phyloP scores from a whole-genome alignment of 164 flowering plant species.

The Vitis amurensis region DNA sequence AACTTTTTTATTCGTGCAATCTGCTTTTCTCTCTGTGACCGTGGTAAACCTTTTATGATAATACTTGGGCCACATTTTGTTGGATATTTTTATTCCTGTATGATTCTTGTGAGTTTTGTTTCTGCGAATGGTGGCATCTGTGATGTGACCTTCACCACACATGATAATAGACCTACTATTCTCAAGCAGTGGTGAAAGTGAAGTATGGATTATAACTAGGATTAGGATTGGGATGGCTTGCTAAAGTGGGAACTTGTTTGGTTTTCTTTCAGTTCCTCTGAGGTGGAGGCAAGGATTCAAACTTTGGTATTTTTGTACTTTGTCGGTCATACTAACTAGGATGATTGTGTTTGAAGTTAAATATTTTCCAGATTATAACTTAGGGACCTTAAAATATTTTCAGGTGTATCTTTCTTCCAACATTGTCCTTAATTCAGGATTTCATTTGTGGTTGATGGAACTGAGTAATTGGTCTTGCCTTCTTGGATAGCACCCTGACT shows the following conservation, averaged over 20 bases:
- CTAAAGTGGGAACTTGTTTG: not conserved
- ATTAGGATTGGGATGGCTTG: not conserved
- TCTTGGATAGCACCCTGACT: not conserved
- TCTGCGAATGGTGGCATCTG: no score
- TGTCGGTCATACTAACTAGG: not conserved
- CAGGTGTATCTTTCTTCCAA: not conserved
- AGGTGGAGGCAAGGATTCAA: not conserved
- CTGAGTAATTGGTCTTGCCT: not conserved
- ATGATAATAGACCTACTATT: no score
- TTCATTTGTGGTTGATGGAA: no score
- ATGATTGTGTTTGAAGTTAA: not conserved
- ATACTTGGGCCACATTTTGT: no score
- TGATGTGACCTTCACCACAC: no score
- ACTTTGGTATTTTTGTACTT: not conserved
- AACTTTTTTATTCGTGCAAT: no score
- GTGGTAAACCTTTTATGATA: no score
- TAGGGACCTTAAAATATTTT: not conserved
- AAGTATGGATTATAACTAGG: not conserved
- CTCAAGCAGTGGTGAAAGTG: not conserved
- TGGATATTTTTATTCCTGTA: no score
- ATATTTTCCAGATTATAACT: not conserved
- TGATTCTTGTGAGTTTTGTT: no score
- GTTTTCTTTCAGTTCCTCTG: not conserved
- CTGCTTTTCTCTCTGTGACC: no score
- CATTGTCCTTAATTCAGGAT: no score